Evolutionary conservation across 768 basidiomycete genomes (phyloP).

Genomic region (Leccinum subtestaceum): DNA sequence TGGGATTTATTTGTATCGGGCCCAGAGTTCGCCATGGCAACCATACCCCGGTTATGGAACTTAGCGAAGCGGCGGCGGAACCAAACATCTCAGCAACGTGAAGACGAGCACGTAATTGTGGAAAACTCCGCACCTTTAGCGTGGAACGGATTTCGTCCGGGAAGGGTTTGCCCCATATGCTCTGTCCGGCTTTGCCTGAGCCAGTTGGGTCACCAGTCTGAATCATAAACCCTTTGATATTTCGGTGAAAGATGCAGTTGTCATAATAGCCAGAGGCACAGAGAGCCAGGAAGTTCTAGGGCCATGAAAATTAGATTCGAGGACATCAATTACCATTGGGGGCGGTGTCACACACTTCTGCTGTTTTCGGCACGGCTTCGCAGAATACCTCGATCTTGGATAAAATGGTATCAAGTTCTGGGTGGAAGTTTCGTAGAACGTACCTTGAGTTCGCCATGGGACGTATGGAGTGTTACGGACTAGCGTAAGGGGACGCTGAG

Average conservation of each 20-base stretch:
- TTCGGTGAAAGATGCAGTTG: constrained; percentile 84
- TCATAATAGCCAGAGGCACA: constrained; percentile 90
- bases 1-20: constrained; percentile 91
- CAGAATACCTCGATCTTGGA: constrained; percentile 92
- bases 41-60: constrained; percentile 94
- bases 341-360: constrained; percentile 60
- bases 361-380: constrained; percentile 92
- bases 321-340: background rate
- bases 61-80: constrained; percentile 30
- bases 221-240: constrained; percentile 94
- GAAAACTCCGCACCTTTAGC: constrained; percentile 64
- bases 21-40: constrained; percentile 98
- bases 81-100: background rate
- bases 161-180: constrained; percentile 93
- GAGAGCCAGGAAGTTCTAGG: constrained; percentile 91
- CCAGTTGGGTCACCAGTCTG: constrained; percentile 91
- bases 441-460: constrained; percentile 94
- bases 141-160: constrained; percentile 92
- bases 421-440: constrained; percentile 4
- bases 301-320: background rate
- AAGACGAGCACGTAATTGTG: background rate
- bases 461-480: constrained; percentile 95
- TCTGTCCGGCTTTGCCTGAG: constrained; percentile 94
- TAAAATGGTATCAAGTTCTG: background rate
- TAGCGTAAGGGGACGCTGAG: constrained; percentile 27